Evolutionary conservation across 176 grass and related monocot species (phyloP), one percentile per base, ranked within the genome.

Genomic region (Musa itinerans): DNA sequence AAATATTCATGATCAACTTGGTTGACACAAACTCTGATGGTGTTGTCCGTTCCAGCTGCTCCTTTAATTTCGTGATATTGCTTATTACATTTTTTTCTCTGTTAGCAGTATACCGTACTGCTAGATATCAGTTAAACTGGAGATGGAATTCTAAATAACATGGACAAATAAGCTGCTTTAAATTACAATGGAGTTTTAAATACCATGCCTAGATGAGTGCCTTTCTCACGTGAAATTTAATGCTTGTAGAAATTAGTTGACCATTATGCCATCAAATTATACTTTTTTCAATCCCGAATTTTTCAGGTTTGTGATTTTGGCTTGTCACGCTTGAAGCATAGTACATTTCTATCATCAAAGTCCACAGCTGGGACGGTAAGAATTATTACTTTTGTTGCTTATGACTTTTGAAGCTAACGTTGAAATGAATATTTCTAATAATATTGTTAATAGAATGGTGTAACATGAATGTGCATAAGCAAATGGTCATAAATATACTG

Each of bases 351-450:
- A 78, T 99, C 95, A 77, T 99, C 95, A 78, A 93, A 91, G 86
- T 99, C 95, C 52, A 99, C 95, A 77, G 95, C 95, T 78, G 95
- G 95, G 79, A 99, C 95, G 66, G 95, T 96, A 86, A 83, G 94
- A 83, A 79, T 72, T 73, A 78, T 25, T 58, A 63, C n/a, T 59
- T 5, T 77, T 26, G 70, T 21, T 56, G 48, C 9, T 15, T 78
- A 34, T 57, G 74, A 59, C 53, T 68, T 20, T 23, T 67, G 50
- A 15, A 71, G 21, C 24, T 81, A 69, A 24, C 72, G 8, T 66
- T 81, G 20, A 55, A 25, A 54, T 89, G 74, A 82, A 9, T 2
- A 65, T 27, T 12, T 26, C 2, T 23, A 65, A 64, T 12, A 64
- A 24, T 13, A 1, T 65, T 27, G 13, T 20, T 65, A 65, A 26